Base-by-base conservation (phyloP, 2,329 filamentous ascomycete genomes). In the Colletotrichum sp. region DNA sequence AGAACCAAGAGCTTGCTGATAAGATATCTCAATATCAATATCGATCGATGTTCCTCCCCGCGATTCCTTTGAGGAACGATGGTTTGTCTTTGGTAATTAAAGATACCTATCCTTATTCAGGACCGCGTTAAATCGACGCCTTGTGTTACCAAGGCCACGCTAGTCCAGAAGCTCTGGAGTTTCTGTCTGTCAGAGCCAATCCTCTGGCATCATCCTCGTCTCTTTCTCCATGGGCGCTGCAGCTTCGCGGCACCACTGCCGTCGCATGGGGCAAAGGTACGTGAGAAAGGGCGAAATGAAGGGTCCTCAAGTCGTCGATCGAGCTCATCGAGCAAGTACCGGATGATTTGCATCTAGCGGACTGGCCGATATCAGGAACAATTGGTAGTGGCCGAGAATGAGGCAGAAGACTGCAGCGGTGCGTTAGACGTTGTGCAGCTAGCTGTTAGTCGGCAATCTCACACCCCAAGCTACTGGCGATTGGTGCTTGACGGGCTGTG, bases 371-470 rank as follows among this genome's bases (percentile, higher is more conserved):
- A 55, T 48, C n/a, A 22, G 28, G 22, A 30, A 57, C 30, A 8
- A n/a, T 39, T 9, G n/a, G 22, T 60, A 57, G 68, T 44, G 48
- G 19, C 60, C 39, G 55, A 66, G 34, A 39, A 59, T 8, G 30
- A 69, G 61, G 69, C 36, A 61, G 48, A 52, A 30, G 27, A 44
- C 32, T 34, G 32, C 72, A 57, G 27, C 71, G 68, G 27, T 72
- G 61, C 32, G 34, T 69, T 73, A 19, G 68, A 66, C 66, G 72
- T 71, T 60, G 68, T 52, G 63, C 68, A 75, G 55, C 63, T 75
- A 63, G 39, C 28, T 48, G 19, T n/a, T 63, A 61, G 52, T 60
- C 36, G 68, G 27, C 39, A 39, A 25, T 67, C 52, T 16, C 72
- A 60, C 27, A 48, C 30, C 8, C 16, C 36, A 19, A 63, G 65